A percentile compares a stretch with the other conserved stretches of the same genome.
Evolutionary conservation across 2,329 filamentous ascomycete genomes (phyloP).

Genomic region (Endocalyx cinctus): DNA sequence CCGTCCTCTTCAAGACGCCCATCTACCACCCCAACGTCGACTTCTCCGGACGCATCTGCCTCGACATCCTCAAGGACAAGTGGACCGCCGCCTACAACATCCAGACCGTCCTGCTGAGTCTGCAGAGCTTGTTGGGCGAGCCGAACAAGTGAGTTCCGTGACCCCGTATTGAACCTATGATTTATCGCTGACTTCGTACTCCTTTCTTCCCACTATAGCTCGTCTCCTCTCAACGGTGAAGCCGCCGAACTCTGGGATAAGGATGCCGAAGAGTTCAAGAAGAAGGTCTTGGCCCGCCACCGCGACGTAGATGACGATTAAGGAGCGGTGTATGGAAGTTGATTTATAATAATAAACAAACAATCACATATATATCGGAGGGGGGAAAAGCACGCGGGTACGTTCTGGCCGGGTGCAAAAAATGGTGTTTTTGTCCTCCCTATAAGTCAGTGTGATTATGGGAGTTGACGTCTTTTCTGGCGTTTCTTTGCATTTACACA

Average conservation of each 20-base stretch:
- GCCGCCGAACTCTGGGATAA: conserved; percentile 95
- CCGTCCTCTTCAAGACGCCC: conserved; percentile 94
- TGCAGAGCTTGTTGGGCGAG: conserved; percentile 93
- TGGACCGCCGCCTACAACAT: conserved; percentile 98
- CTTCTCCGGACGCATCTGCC: conserved; percentile 92
- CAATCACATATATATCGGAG: too few relatives aligned
- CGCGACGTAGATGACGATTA: conserved; percentile 62
- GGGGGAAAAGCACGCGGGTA: too few relatives aligned
- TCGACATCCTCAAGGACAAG: conserved; percentile 98
- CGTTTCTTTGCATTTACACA: conserved; percentile 18
- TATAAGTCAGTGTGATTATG: too few relatives aligned
- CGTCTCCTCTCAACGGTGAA: conserved; percentile 92
- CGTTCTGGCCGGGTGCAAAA: too few relatives aligned
- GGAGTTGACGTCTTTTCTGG: conserved; percentile 30
- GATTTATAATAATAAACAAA: too few relatives aligned
- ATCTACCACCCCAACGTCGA: conserved; percentile 99
- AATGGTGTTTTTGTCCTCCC: too few relatives aligned
- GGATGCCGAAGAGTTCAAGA: conserved; percentile 81
- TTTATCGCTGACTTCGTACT: too few relatives aligned
- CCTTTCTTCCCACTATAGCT: too few relatives aligned
- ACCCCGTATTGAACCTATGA: too few relatives aligned
- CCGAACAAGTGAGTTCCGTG: conserved; percentile 83
- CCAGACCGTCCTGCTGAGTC: conserved; percentile 83
- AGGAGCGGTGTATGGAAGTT: conserved; percentile 7
- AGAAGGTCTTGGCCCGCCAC: conserved; percentile 61